phyloP scores from a whole-genome alignment of 2,329 filamentous ascomycete genomes.

The Sclerotinia sclerotiorum region DNA sequence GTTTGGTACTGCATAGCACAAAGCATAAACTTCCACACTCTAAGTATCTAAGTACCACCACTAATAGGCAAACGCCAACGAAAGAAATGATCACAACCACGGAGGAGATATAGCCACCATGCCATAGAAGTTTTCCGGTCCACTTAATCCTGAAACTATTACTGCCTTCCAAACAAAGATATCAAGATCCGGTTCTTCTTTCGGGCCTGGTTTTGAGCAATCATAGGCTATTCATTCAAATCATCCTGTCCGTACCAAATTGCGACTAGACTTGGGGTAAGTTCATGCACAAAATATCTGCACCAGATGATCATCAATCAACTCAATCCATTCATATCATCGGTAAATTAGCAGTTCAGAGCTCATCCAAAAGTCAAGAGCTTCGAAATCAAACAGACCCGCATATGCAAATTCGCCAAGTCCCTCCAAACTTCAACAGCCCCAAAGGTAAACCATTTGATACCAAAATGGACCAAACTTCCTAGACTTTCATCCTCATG shows the following conservation, averaged over 20 bases:
- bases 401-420: constrained; percentile 3
- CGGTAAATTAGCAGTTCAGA: background rate
- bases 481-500: constrained; percentile 1
- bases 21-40: background rate
- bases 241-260: background rate
- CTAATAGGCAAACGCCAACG: background rate
- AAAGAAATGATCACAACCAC: background rate
- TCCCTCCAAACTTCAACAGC: background rate
- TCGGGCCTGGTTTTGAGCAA: background rate
- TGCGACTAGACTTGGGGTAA: constrained; percentile 2
- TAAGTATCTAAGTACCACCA: background rate
- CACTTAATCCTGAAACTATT: constrained; percentile 3
- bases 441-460: constrained; percentile 8
- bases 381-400: constrained; percentile 1
- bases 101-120: background rate
- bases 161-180: background rate
- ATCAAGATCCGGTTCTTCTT: background rate
- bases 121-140: background rate
- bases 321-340: background rate
- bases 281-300: constrained; percentile 7
- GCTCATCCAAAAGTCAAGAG: background rate
- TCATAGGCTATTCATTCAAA: background rate
- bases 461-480: constrained; percentile 7
- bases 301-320: constrained; percentile 7
- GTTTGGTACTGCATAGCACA: background rate